Base-by-base conservation (phyloP, 78 protist genomes). In the Dictyostelium brefeldianum region DNA sequence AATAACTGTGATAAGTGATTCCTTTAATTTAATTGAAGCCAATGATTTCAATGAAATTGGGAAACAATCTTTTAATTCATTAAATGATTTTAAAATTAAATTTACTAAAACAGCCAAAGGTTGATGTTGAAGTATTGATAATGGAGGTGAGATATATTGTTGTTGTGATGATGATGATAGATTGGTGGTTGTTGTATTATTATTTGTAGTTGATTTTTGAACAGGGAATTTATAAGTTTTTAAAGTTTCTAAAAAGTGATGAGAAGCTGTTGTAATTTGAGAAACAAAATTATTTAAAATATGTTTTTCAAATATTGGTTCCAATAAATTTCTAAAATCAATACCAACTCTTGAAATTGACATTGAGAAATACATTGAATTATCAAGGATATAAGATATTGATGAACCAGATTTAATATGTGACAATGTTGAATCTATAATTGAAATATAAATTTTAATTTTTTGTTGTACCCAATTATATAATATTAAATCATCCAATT, bases 281-380 rank as follows among this genome's bases (percentile, higher is more conserved):
- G 93, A 87, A 14, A 77, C 25, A 22, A 87, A 87, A n/a, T 59
- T 29, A 50, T 67, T 65, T 2, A 57, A 50, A n/a, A 87, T 87
- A 8, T 62, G 78, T 48, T 77, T 87, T 64, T 87, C 93, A 77
- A 87, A 87, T 8, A 87, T 74, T 20, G 93, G 93, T 20, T 48
- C 43, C 20, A 87, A n/a, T 31, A 87, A 14, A 25, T 53, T 59
- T 48, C 93, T 31, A 29, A 87, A 87, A 65, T 87, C 93, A 27
- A 87, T 64, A 8, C 93, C 93, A 59, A 87, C 93, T 77, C 93
- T 78, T n/a, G 93, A 87, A 43, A 87, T 31, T 74, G 93, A 87
- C 83, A 77, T 77, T 64, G 93, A 87, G 25, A 57, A 77, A 62
- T 87, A 87, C 93, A 87, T 87, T 65, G 93, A 51, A 65, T 77